Evolutionary conservation across 805 yeast species (phyloP), one percentile per base, ranked within the genome.

Genomic region (Zygotorulaspora florentina): DNA sequence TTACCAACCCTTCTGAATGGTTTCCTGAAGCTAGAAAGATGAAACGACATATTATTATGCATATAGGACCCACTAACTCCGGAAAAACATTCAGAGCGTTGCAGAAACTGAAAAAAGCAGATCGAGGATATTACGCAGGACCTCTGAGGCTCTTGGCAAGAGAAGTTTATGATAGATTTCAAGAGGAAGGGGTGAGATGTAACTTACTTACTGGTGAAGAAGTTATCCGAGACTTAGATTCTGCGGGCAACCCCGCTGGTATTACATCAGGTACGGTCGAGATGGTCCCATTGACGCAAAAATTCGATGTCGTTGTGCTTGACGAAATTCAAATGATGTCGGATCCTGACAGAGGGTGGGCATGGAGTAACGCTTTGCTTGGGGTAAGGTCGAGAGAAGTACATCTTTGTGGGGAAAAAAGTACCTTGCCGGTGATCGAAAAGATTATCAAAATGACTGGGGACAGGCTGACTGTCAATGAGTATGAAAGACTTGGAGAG

Each of bases 291-390:
- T 53, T 80, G 35, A 70, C 70, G 38, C 76, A 73, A 33, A 74
- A 76, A 30, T 80, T 83, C 73, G 99, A 93, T 54, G 84, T 89
- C 17, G 90, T 93, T 43, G 90, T 93, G 16, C 76, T 93, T 23
- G 99, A 93, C 69, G 99, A 93, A 63, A 91, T 93, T 53, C 99
- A 93, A 64, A 89, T 93, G 98, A 80, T 93, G 55, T 80, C 79
- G 1, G 96, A 90, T 59, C 69, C 70, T 7, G 69, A 68, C 13
- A 68, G 99, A 52, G 99, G 99, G 0, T 81, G 86, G 69, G 95
- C 96, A 0, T 93, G 99, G 98, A 85, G 97, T 0, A 80, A 81
- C 54, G 97, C 96, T 0, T 69, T 93, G 1, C 68, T 93, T 28
- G 98, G 98, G 3, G 93, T 82, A 0, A 77, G 77, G 48, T 95